These are phyloP conservation scores for Curvularia lunata DNA, from an alignment of 2,329 filamentous ascomycete genomes.

Conservation along the genomic window DNA sequence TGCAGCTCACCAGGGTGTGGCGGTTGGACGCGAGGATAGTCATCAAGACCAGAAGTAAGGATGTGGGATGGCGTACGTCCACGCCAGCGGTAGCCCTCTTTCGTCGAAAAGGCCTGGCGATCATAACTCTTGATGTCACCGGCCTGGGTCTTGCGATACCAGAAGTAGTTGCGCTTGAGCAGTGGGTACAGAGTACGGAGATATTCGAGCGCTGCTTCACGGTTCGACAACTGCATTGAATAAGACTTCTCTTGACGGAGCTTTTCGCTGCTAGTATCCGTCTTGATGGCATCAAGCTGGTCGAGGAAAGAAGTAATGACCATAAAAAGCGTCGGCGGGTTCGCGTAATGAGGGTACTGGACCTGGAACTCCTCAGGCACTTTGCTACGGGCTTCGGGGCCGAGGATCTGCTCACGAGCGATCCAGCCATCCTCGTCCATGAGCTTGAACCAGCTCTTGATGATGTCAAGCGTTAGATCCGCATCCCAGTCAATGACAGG, in stretches of 20 bases:
- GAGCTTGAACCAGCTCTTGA: conserved; percentile 93
- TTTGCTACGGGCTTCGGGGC: conserved; percentile 89
- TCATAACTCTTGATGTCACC: conserved; percentile 93
- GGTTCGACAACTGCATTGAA: conserved; percentile 70
- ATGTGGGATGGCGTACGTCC: conserved; percentile 87
- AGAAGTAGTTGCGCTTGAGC: conserved; percentile 86
- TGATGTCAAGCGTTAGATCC: conserved; percentile 80
- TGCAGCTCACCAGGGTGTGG: conserved; percentile 96
- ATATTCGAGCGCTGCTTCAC: conserved; percentile 71
- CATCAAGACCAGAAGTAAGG: conserved; percentile 90
- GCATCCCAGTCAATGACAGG: conserved; percentile 94
- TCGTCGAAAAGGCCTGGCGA: conserved; percentile 83
- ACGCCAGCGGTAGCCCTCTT: conserved; percentile 94
- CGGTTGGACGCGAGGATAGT: conserved; percentile 92
- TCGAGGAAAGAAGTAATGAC: conserved; percentile 84
- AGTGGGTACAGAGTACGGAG: conserved; percentile 82
- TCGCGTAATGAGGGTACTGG: conserved; percentile 97
- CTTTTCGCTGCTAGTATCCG: conserved; percentile 43
- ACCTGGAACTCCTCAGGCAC: conserved; percentile 91
- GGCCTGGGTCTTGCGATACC: conserved; percentile 91
- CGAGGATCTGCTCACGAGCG: conserved; percentile 92
- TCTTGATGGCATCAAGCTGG: conserved; percentile 65
- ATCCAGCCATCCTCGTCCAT: conserved; percentile 99
- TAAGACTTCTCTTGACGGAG: conserved; percentile 54
- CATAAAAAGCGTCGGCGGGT: conserved; percentile 93